Evolutionary conservation across 805 yeast species (phyloP), one percentile per base, ranked within the genome.

Genomic region (Candida nemodendra): DNA sequence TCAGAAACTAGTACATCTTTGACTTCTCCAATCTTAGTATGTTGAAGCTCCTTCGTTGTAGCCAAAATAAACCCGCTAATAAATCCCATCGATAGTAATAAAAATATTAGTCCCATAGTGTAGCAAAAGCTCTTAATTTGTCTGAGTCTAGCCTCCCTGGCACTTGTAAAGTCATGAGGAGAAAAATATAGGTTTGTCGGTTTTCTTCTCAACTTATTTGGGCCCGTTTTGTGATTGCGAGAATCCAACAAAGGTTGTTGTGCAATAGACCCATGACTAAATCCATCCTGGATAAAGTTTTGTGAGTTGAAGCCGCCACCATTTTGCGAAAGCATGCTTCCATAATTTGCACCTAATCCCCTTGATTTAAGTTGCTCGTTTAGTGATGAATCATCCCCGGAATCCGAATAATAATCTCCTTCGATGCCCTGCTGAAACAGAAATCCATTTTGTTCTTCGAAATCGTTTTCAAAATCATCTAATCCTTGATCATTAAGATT

Each of bases 1-100:
- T 81, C 81, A 35, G 93, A 81, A 3, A 87, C 84, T 9, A 90
- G 66, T 1, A 90, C 74, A 52, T 86, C 86, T 34, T 74, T 76
- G 27, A 90, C 68, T n/a, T 77, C 65, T 2, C 67, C 58, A 8
- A 90, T 75, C 15, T 74, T 64, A 14, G 88, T 81, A 43, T 76
- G 73, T 36, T 82, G 79, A 38, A 91, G 65, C 40, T 91, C 96
- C 50, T 87, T 88, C 14, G 88, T 81, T 1, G 95, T 81, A 0
- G 96, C 96, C 28, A 90, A 65, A 2, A 89, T 64, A 54, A 90
- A 86, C 0, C 98, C 98, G 53, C 82, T 69, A 4, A 84, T 67
- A 53, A 91, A 88, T 1, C 96, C 96, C 21, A 84, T 58, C 1
- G 79, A 66, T 9, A 86, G 60, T n/a, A 87, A 67, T 11, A 73